Evolutionary conservation across 1,139 yeast genomes (phyloP).

Genomic region (Scheffersomyces lignicola): DNA sequence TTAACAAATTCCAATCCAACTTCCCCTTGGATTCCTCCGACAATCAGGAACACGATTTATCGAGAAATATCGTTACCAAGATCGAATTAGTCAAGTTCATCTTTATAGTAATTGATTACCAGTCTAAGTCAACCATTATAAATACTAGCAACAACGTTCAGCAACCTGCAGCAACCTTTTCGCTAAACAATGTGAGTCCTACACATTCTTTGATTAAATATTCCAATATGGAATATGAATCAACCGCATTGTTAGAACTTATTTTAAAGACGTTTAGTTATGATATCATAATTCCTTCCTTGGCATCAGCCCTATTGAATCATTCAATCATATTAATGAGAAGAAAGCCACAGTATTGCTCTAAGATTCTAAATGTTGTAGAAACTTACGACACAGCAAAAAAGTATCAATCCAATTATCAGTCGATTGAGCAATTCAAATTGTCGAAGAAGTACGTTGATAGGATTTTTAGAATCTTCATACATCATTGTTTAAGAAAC

Average conservation of each 20-base stretch:
- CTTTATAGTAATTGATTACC: constrained; percentile 68
- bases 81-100: constrained; percentile 73
- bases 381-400: constrained; percentile 37
- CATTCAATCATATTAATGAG: constrained; percentile 54
- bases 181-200: constrained; percentile 58
- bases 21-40: constrained; percentile 50
- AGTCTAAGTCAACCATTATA: constrained; percentile 50
- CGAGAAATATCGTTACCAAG: constrained; percentile 55
- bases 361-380: constrained; percentile 41
- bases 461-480: constrained; percentile 36
- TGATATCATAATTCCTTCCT: constrained; percentile 55
- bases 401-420: constrained; percentile 48
- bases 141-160: constrained; percentile 6
- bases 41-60: constrained; percentile 49
- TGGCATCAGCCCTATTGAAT: constrained; percentile 56
- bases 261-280: constrained; percentile 56
- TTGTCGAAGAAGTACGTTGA: constrained; percentile 44
- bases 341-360: constrained; percentile 55
- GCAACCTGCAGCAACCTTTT: constrained; percentile 39
- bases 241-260: constrained; percentile 65
- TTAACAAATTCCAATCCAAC: constrained; percentile 32
- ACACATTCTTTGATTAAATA: constrained; percentile 68
- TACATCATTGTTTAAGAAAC: constrained; percentile 35
- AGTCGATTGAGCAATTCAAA: constrained; percentile 43
- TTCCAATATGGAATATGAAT: constrained; percentile 64